Percentiles rank a stretch among this genome's conserved stretches.
Conservation (phyloP, 169 alveolate species). For the Theileria luwenshuni region DNA sequence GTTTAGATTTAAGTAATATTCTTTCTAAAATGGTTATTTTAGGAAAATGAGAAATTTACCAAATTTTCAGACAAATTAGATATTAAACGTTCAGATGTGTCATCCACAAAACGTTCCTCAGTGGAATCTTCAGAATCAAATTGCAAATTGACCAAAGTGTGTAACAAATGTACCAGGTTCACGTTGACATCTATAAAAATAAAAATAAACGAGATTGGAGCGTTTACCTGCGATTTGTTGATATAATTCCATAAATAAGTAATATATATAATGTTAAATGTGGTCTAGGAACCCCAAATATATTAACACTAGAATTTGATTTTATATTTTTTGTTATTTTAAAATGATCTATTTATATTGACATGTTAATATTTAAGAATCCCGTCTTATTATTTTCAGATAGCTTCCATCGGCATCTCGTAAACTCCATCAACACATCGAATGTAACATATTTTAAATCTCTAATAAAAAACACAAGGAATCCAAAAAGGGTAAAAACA, state of each 20-base stretch:
- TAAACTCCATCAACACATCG: conserved; percentile 3
- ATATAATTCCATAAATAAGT: neutral
- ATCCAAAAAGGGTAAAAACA: conserved; percentile 13
- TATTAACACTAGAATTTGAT: too few relatives aligned
- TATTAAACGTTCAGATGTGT: neutral
- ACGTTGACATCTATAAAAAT: conserved; percentile 13
- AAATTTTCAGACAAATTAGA: neutral
- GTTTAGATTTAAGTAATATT: neutral
- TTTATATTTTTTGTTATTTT: too few relatives aligned
- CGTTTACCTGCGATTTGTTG: neutral
- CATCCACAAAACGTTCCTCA: neutral
- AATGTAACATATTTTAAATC: conserved; percentile 3
- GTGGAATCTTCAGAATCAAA: conserved; percentile 18
- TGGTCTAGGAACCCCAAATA: too few relatives aligned
- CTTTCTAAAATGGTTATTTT: conserved; percentile 1
- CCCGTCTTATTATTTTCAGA: neutral
- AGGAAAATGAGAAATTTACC: neutral
- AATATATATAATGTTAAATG: neutral
- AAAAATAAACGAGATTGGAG: neutral
- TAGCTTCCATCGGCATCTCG: neutral
- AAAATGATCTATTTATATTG: too few relatives aligned
- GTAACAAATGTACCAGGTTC: conserved; percentile 2
- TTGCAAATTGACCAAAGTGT: neutral
- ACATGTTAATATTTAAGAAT: neutral
- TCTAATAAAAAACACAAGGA: conserved; percentile 10